These are phyloP conservation scores for Psilocybe cubensis DNA, from an alignment of 768 basidiomycete genomes.

Conservation along the genomic window DNA sequence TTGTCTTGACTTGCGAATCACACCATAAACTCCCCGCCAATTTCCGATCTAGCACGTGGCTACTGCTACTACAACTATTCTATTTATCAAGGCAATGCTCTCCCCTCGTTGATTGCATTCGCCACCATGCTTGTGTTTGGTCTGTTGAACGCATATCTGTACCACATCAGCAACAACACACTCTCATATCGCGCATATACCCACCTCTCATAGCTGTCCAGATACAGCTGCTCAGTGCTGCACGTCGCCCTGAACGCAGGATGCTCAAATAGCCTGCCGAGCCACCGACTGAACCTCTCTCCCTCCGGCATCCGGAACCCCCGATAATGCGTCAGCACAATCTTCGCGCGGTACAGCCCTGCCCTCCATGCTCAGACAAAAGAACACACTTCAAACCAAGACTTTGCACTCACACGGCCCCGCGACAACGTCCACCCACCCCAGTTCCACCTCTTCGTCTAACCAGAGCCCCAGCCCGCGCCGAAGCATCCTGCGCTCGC, in stretches of 20 bases:
- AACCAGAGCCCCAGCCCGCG: conserved; percentile 63
- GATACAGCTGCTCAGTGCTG: conserved; percentile 66
- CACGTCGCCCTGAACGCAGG: conserved; percentile 70
- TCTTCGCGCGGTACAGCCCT: conserved; percentile 73
- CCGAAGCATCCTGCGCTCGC: conserved; percentile 38
- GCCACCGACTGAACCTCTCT: conserved; percentile 53
- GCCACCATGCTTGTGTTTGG: conserved; percentile 80
- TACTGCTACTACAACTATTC: background rate
- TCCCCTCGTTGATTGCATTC: conserved; percentile 72
- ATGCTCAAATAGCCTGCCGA: conserved; percentile 57
- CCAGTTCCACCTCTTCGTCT: conserved; percentile 51
- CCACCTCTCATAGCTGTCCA: conserved; percentile 74
- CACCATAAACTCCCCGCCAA: conserved; percentile 10
- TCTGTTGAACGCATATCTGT: conserved; percentile 76
- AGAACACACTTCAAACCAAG: background rate
- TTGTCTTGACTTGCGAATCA: conserved; percentile 18
- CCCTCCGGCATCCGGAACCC: conserved; percentile 61
- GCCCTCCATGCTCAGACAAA: conserved; percentile 9
- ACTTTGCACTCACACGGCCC: conserved; percentile 59
- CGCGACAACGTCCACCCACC: conserved; percentile 68
- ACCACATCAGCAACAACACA: background rate
- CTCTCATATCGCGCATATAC: conserved; percentile 12
- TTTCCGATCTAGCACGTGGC: conserved; percentile 9
- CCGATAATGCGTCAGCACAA: conserved; percentile 68
- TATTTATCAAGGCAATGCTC: conserved; percentile 55